Evolutionary conservation across 2,329 filamentous ascomycete genomes (phyloP), one percentile per base, ranked within the genome.

Genomic region (Drechslerella dactyloides): DNA sequence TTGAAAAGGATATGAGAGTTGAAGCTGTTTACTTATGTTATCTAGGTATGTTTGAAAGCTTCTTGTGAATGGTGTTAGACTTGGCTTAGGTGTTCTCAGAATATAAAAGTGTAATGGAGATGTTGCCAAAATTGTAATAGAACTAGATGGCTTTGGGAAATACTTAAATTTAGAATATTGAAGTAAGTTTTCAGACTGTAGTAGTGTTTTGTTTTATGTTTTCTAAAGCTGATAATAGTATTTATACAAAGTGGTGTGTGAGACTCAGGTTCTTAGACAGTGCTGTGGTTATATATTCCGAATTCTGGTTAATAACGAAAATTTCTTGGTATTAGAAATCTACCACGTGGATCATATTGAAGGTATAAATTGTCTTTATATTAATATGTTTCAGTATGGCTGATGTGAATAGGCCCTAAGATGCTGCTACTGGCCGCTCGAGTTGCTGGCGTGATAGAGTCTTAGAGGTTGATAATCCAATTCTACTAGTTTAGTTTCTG

Each of bases 351-450:
- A 21, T 21, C 24, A 52, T 24, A 13, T 52, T 52, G 21, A 52
- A 27, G 21, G 48, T 52, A 6, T 6, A n/a, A 3, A 11, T 21
- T 7, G 48, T 6, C 27, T 21, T 21, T 3, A 52, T 13, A n/a
- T n/a, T n/a, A n/a, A n/a, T n/a, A n/a, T n/a, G n/a, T n/a, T n/a
- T n/a, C n/a, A n/a, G n/a, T n/a, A n/a, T n/a, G n/a, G n/a, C n/a
- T n/a, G n/a, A n/a, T n/a, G n/a, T n/a, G n/a, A n/a, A n/a, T 24
- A 52, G 48, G 48, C 6, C 48, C 48, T 10, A 52, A 27, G 21
- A 52, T 6, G 11, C 48, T 21, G 3, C n/a, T 52, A 10, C 10
- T 21, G 21, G 48, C 48, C 13, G 48, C 48, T 6, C 17, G 21
- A 21, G 17, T 52, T n/a, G 48, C 21, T 24, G 48, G 21, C 15